Evolutionary conservation across 208 protist genomes (phyloP), one percentile per base, ranked within the genome.

Genomic region (Leishmania gerbilli): DNA sequence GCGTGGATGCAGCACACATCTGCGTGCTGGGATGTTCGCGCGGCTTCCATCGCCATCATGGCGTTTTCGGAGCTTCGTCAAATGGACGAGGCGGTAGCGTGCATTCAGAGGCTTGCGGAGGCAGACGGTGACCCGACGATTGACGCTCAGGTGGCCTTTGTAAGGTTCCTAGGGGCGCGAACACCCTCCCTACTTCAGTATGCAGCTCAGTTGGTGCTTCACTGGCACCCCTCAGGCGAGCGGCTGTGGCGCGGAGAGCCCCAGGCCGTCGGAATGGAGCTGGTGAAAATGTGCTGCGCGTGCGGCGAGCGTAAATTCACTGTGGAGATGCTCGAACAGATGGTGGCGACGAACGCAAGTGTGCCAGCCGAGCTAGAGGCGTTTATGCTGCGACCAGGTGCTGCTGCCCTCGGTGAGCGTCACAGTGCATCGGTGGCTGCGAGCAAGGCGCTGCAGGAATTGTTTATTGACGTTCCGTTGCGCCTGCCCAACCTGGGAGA

Each of bases 1-100:
- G 77, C 45, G n/a, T 97, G 94, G 93, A 90, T 96, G 90, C 88
- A 83, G 76, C 90, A 97, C 87, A 93, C 94, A 8, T 94, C 92
- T 6, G 94, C 91, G 24, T 87, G 88, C 53, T 96, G 92, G 92
- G 90, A 97, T 76, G 53, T 76, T 17, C 84, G 67, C 9, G 88
- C 92, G 6, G 90, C 77, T 31, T 96, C 92, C 1, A 86, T 90
- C 1, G 89, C 88, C 1, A 82, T 97, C 58, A 75, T 84, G 53
- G 91, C 92, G 4, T 87, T 89, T n/a, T 78, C 87, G 21, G 65
- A 84, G 55, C 84, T 88, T 15, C 49, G 77, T 34, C 80, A 86
- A 58, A 79, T 91, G 72, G 81, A 91, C 34, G 87, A 89, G 42
- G 91, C 89, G 15, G 89, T 97, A n/a, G 78, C 68, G 47, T 90